Conservation (phyloP, 352 stramenopile species). For the Phytopythium mirpurense region DNA sequence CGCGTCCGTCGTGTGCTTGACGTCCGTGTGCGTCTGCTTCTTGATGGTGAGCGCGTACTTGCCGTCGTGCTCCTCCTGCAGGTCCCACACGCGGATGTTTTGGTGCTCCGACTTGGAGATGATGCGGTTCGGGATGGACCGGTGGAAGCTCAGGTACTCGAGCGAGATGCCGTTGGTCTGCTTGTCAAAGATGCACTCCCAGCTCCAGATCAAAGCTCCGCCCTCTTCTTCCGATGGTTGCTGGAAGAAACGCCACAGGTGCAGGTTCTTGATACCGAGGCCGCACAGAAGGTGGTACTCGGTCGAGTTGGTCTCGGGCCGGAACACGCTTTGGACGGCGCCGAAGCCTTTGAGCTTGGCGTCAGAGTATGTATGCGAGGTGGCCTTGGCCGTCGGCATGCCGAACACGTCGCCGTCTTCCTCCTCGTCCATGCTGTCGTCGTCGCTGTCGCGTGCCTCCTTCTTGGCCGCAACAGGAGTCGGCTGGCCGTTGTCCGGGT, state of each 20-base stretch:
- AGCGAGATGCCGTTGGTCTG: constrained; percentile 84
- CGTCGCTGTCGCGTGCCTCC: constrained; percentile 13
- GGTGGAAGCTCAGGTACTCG: constrained; percentile 75
- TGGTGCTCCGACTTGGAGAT: constrained; percentile 86
- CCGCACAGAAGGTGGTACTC: constrained; percentile 81
- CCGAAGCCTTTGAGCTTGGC: constrained; percentile 84
- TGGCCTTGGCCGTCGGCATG: constrained; percentile 37
- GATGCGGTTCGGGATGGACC: constrained; percentile 40
- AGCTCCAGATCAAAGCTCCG: constrained; percentile 33
- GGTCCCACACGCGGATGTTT: constrained; percentile 77
- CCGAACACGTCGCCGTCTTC: constrained; percentile 28
- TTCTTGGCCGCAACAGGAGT: not conserved
- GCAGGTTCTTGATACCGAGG: constrained; percentile 84
- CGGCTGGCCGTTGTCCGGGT: constrained; percentile 10
- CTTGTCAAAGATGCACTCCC: constrained; percentile 86
- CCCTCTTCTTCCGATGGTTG: constrained; percentile 17
- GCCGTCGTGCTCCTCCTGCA: constrained; percentile 51
- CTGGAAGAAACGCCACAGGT: constrained; percentile 81
- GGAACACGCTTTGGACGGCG: constrained; percentile 58
- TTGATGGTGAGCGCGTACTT: constrained; percentile 27
- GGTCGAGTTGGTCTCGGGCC: constrained; percentile 29
- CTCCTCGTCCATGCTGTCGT: constrained; percentile 25
- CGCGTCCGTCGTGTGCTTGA: constrained; percentile 71
- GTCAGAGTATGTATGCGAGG: constrained; percentile 72
- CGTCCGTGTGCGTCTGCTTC: constrained; percentile 68